Conservation (phyloP, 148 eudicot genomes). For the Salicornia ramosissima region DNA sequence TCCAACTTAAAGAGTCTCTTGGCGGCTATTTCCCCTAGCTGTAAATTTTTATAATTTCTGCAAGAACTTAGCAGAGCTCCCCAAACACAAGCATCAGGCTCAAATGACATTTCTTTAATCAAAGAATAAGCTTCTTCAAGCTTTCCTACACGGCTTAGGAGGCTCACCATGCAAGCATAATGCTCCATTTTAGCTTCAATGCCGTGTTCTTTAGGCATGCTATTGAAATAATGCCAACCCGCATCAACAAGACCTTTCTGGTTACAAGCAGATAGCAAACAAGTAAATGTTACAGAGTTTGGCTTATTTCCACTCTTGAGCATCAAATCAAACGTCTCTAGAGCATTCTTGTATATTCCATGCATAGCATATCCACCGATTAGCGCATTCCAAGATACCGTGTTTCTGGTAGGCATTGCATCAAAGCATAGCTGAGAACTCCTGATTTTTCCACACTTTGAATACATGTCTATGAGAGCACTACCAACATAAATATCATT, state of each 20-base stretch:
- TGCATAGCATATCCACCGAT: slow-evolving; percentile 74
- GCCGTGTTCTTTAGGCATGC: slow-evolving; percentile 47
- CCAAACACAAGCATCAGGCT: slow-evolving; percentile 73
- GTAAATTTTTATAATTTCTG: slow-evolving; percentile 39
- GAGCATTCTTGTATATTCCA: slow-evolving; percentile 49
- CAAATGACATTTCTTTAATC: slow-evolving; percentile 52
- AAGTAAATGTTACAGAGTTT: slow-evolving; percentile 47
- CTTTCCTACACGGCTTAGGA: slow-evolving; percentile 62
- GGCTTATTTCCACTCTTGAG: slow-evolving; percentile 46
- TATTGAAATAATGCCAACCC: slow-evolving; percentile 44
- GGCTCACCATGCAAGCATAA: slow-evolving; percentile 73
- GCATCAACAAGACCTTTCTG: slow-evolving; percentile 53
- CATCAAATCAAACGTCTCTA: slow-evolving; percentile 52
- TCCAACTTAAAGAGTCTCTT: slow-evolving; percentile 55
- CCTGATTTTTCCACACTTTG: slow-evolving; percentile 66
- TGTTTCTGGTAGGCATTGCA: slow-evolving; percentile 43
- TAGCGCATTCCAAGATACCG: slow-evolving; percentile 60
- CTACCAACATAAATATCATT: slow-evolving; percentile 64
- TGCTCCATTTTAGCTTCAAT: slow-evolving; percentile 54
- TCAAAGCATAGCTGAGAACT: slow-evolving; percentile 50
- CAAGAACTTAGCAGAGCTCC: slow-evolving; percentile 72
- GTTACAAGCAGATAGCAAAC: slow-evolving; percentile 63
- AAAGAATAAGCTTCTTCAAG: slow-evolving; percentile 63
- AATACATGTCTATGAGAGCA: slow-evolving; percentile 69
- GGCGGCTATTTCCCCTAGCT: slow-evolving; percentile 63